Conservation (phyloP, 2,329 filamentous ascomycete genomes). For the Alternaria novae-zelandiae region DNA sequence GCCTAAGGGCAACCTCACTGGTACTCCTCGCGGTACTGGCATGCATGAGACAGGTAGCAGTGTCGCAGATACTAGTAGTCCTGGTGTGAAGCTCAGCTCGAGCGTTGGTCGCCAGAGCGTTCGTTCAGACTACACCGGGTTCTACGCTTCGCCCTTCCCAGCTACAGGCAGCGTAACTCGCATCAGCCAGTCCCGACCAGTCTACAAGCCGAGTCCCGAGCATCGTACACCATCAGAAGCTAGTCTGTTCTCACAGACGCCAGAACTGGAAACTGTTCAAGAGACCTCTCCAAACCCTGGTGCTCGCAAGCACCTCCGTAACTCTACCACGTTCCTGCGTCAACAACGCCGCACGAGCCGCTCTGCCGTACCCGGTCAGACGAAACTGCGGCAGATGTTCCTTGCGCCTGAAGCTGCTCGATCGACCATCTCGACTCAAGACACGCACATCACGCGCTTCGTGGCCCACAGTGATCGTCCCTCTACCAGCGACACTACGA, state of each 20-base stretch:
- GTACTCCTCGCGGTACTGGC: constrained; percentile 44
- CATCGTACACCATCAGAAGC: constrained; percentile 29
- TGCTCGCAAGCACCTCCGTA: constrained; percentile 19
- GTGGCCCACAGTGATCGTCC: constrained; percentile 32
- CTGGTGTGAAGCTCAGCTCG: constrained; percentile 30
- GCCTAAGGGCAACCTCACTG: constrained; percentile 46
- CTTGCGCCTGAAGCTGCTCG: constrained; percentile 33
- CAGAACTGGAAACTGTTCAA: constrained; percentile 18
- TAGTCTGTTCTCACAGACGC: constrained; percentile 25
- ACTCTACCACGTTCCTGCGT: constrained; percentile 24
- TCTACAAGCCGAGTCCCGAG: constrained; percentile 12
- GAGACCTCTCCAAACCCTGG: constrained; percentile 16
- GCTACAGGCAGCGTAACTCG: constrained; percentile 29
- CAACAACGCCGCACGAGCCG: constrained; percentile 29
- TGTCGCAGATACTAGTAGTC: constrained; percentile 46
- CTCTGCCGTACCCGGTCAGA: constrained; percentile 42
- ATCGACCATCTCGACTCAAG: constrained; percentile 26
- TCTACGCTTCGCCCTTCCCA: constrained; percentile 32
- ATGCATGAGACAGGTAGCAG: constrained; percentile 49
- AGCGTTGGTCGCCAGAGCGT: constrained; percentile 20
- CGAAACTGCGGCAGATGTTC: constrained; percentile 43
- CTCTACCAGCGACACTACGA: constrained; percentile 39
- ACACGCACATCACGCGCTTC: constrained; percentile 29
- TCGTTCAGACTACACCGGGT: constrained; percentile 21
- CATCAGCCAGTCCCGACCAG: constrained; percentile 16